A percentile compares a stretch with the other conserved stretches of the same genome.
Conservation (phyloP, 352 stramenopile species). For the Phytopythium vexans region DNA sequence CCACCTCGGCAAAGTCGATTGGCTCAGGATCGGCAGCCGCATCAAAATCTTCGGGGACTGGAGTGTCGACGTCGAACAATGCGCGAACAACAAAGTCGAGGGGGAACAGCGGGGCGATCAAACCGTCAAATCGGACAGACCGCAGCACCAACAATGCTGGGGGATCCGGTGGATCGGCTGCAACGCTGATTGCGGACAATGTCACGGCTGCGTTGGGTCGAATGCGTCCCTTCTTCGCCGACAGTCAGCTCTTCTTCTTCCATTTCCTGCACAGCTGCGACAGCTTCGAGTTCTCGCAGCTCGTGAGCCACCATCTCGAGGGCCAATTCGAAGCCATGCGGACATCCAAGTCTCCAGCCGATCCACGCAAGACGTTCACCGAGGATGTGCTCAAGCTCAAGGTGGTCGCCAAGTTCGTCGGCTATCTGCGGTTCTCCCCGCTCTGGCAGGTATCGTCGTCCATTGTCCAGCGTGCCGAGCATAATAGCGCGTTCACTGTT, state of each 20-base stretch:
- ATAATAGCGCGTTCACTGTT: constrained; percentile 50
- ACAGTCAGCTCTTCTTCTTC: constrained; percentile 78
- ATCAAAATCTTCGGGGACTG: neutral
- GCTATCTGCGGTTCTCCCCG: constrained; percentile 56
- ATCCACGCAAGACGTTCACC: constrained; percentile 58
- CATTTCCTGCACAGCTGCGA: constrained; percentile 66
- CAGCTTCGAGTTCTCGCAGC: constrained; percentile 55
- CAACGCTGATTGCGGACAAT: constrained; percentile 1
- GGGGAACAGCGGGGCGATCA: neutral
- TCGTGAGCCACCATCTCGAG: constrained; percentile 57
- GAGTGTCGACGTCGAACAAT: constrained; percentile 8
- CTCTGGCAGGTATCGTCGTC: constrained; percentile 52
- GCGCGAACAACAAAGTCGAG: constrained; percentile 7
- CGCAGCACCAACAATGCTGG: neutral
- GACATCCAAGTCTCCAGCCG: constrained; percentile 8
- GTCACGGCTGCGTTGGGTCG: constrained; percentile 23
- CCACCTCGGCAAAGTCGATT: neutral
- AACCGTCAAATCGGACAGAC: neutral
- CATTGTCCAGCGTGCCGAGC: constrained; percentile 17
- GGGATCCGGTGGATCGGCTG: neutral
- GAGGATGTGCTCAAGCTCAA: constrained; percentile 57
- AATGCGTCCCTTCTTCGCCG: constrained; percentile 42
- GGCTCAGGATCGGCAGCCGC: too few relatives aligned
- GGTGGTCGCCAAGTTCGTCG: constrained; percentile 67
- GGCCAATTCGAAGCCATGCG: constrained; percentile 40